Evolutionary conservation across 2,329 filamentous ascomycete species (phyloP).

Genomic region (Talaromyces sp.): DNA sequence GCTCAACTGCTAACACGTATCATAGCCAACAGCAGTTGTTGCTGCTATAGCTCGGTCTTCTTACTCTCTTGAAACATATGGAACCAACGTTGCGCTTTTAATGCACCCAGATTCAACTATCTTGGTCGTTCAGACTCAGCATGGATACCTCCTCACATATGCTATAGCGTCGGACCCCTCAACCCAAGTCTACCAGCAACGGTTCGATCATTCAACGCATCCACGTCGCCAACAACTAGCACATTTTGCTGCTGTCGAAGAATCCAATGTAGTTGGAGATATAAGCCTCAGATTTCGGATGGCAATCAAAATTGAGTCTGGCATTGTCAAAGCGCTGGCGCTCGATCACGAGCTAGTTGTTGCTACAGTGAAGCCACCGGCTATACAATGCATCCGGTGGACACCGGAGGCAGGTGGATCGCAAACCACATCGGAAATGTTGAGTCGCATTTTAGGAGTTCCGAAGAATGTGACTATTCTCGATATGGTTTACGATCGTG

Average conservation of each 20-base stretch:
- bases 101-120: constrained; percentile 91
- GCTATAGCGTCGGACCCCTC: constrained; percentile 83
- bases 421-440: constrained; percentile 87
- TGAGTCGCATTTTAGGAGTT: constrained; percentile 85
- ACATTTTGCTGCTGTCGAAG: constrained; percentile 70
- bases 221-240: constrained; percentile 49
- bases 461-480: constrained; percentile 73
- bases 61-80: constrained; percentile 79
- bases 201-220: constrained; percentile 61
- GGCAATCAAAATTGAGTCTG: constrained; percentile 97
- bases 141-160: constrained; percentile 92
- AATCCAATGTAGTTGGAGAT: constrained; percentile 80
- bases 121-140: constrained; percentile 82
- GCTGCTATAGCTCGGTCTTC: constrained; percentile 81
- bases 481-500: constrained; percentile 90
- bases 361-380: constrained; percentile 85
- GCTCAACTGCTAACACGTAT: constrained; percentile 29
- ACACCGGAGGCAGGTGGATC: constrained; percentile 77
- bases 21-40: constrained; percentile 81
- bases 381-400: constrained; percentile 97
- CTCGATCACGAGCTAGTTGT: constrained; percentile 92
- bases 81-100: constrained; percentile 79
- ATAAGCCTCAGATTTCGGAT: constrained; percentile 91
- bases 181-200: constrained; percentile 80
- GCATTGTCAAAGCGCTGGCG: constrained; percentile 83